Evolutionary conservation across 2,329 filamentous ascomycete species (phyloP).

Genomic region (Nemania sp.): DNA sequence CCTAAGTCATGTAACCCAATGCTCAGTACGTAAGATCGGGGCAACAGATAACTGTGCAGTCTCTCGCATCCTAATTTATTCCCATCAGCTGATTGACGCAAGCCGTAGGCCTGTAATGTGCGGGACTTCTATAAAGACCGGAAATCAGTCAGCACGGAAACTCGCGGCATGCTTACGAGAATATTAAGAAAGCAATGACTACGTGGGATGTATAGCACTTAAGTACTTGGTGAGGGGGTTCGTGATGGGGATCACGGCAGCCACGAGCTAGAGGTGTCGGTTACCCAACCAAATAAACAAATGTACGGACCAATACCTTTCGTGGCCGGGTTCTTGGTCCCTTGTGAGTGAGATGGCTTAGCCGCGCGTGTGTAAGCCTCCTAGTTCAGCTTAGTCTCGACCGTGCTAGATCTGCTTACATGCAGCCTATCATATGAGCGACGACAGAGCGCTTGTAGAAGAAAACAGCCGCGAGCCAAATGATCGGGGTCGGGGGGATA

Average conservation of each 20-base stretch:
- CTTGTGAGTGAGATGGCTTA: background rate
- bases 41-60: background rate
- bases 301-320: background rate
- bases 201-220: background rate
- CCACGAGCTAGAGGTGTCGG: background rate
- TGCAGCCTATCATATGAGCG: background rate
- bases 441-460: background rate
- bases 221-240: background rate
- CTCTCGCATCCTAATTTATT: background rate
- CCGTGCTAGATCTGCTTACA: background rate
- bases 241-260: background rate
- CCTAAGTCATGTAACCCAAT: background rate
- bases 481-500: background rate
- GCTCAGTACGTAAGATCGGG: background rate
- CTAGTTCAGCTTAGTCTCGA: background rate
- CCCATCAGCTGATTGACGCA: background rate
- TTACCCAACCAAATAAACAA: background rate
- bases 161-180: slow-evolving; percentile 10
- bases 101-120: background rate
- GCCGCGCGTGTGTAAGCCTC: slow-evolving; percentile 12
- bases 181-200: background rate
- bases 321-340: no score
- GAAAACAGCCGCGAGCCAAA: background rate
- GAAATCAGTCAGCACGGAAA: background rate
- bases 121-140: background rate